Evolutionary conservation across 345 rosid species (phyloP), one percentile per base, ranked within the genome.

Genomic region (Abelmoschus esculentus): DNA sequence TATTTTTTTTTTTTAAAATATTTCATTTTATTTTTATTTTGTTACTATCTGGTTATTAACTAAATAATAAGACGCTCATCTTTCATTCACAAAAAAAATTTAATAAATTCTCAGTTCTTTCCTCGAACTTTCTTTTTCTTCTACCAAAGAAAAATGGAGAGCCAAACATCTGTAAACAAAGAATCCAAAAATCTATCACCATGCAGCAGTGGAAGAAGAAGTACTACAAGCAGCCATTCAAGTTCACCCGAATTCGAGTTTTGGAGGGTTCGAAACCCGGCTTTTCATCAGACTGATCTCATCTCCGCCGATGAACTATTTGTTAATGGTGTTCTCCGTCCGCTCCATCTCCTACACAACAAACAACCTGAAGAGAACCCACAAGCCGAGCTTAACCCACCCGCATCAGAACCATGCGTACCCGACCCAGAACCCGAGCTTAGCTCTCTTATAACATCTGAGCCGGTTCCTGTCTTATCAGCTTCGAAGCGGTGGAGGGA

Each of bases 401-500:
- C 67, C 12, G 38, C 70, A 3, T 57, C 65, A 13, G 73, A 81
- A 56, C 40, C 78, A n/a, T 12, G 69, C 2, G 57, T 12, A 28
- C 46, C 73, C 22, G 60, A 18, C 32, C 67, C 66, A 1, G 76
- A 71, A 29, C 69, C 72, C 18, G 67, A 69, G 12, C 10, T 70
- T 2, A 18, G 38, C 10, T 62, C 55, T 7, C 78, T n/a, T 65
- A 42, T 73, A 71, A 22, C 49, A 22, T n/a, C 71, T 12, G 78
- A 71, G 60, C 32, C 78, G 3, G 29, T 8, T 7, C 7, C 74
- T 4, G 42, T 69, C 11, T 40, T 55, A 32, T 62, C 84, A 2
- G 53, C 81, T 12, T 91, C 96, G 7, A 91, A 86, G 74, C 84
- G 91, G 61, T 89, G 97, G 97, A 83, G 65, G 7, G 86, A 76